Evolutionary conservation across 2,329 filamentous ascomycete species (phyloP), one percentile per base, ranked within the genome.

Genomic region (Rhytidhysteron rufulum): DNA sequence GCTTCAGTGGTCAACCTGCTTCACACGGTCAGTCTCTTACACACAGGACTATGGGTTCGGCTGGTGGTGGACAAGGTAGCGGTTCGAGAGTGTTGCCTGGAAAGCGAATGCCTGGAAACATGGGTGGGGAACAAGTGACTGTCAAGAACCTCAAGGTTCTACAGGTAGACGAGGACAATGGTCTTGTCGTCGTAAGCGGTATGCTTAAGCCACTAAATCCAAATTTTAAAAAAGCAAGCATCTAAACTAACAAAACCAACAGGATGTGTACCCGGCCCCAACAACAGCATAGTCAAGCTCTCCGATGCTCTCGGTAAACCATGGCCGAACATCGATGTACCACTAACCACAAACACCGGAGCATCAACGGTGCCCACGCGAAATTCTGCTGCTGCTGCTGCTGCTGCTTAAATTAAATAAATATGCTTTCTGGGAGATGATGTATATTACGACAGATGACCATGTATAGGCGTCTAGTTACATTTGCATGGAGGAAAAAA

Each of bases 21-120:
- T 90, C 84, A 55, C 93, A 98, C 78, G 93, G 93, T 78, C 91
- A 94, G 71, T 96, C 90, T 61, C 82, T 89, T 71, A 89, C 88
- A 60, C 93, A 98, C 76, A 80, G 93, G 60, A 86, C 86, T 20
- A 87, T 96, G 71, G 93, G 93, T 75, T 91, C 88, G 24, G 78
- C 85, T 6, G 93, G 93, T 64, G 88, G 86, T 44, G 86, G 85
- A 54, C 93, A 98, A 69, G 93, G 93, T 50, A 83, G 86, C 62
- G 93, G 93, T 70, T 94, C 88, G 48, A 82, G 93, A 69, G 91
- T 98, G 18, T 73, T 89, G 61, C 93, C 93, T 0, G 93, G 93
- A 45, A 98, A 98, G 80, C 93, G 89, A 72, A 98, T 98, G 93
- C 82, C 93, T 3, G 93, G 93, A 40, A 82, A 88, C 44, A 97